Base-by-base conservation (phyloP, 2,329 filamentous ascomycete species). In the Penicillium aurantiogriseum region DNA sequence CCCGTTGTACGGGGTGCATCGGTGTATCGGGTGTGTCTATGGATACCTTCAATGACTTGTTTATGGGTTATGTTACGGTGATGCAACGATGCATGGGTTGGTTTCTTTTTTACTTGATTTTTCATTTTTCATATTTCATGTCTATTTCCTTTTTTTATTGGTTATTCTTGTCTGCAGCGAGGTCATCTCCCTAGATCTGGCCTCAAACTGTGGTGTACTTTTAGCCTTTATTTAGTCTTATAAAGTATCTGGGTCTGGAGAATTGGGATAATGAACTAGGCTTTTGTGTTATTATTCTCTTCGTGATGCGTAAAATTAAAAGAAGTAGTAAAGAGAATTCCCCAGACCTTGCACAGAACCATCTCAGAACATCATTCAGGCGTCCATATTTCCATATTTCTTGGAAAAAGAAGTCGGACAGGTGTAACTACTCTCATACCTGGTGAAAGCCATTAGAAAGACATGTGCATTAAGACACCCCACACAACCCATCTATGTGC, bases 41-140 rank as follows among this genome's bases (percentile, higher is more conserved):
- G 45, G 45, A 35, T 47, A 31, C 27, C 33, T 49, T 44, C 31
- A 21, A 49, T 31, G 56, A 53, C 21, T 49, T 36, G 46, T 45
- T 36, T 51, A 51, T 57, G 42, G 52, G 45, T 62, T 59, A 60
- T 51, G 51, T 56, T 60, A 54, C 33, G 48, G 51, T 58, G 51
- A 65, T 57, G 57, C 59, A 63, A 23, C 57, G 55, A 58, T 63
- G 55, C 61, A 59, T 60, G 53, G 49, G 21, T 44, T 50, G 48
- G 42, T 52, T n/a, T 33, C 25, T 54, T 49, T 43, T 47, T 49
- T 44, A 25, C 17, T n/a, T 38, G 2, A 5, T 38, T 4, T 19
- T 10, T 50, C 2, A 5, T 38, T 4, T 19, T 10, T 50, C 56
- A 7, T 54, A 31, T 46, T 49, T 42, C 8, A 42, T 43, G 11